These are phyloP conservation scores for Globisporangium nodosum DNA, from an alignment of 352 stramenopile genomes.

Conservation along the genomic window DNA sequence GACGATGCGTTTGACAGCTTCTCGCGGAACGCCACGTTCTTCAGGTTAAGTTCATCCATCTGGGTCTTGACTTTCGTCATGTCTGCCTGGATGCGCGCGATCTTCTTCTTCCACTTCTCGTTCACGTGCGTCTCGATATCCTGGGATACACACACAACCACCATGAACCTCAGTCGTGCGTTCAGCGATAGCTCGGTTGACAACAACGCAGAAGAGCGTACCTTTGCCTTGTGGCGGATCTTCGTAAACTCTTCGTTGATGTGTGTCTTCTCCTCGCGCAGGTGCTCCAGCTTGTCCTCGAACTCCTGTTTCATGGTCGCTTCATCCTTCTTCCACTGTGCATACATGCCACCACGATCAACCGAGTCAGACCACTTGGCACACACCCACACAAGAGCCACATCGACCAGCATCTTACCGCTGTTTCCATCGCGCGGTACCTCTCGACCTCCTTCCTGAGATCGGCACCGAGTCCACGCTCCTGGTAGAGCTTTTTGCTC, in stretches of 20 bases:
- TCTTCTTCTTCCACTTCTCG: slow-evolving; percentile 74
- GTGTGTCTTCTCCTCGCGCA: slow-evolving; percentile 59
- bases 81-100: slow-evolving; percentile 63
- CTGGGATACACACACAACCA: slow-evolving; percentile 9
- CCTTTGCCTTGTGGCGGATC: slow-evolving; percentile 53
- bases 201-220: slow-evolving; percentile 7
- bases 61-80: slow-evolving; percentile 61
- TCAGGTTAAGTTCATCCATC: slow-evolving; percentile 69
- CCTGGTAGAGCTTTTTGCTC: slow-evolving; percentile 40
- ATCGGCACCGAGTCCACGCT: slow-evolving; percentile 32
- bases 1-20: slow-evolving; percentile 52
- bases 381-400: not conserved
- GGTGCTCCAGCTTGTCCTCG: slow-evolving; percentile 47
- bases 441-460: slow-evolving; percentile 56
- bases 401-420: slow-evolving; percentile 23
- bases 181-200: not conserved
- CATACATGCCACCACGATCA: not conserved
- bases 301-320: slow-evolving; percentile 39
- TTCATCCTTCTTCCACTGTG: slow-evolving; percentile 62
- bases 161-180: not conserved
- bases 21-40: slow-evolving; percentile 71
- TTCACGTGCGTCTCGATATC: slow-evolving; percentile 62
- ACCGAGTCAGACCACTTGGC: not conserved
- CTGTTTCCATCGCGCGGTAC: slow-evolving; percentile 47
- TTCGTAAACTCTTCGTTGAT: slow-evolving; percentile 47